Evolutionary conservation across 495 filamentous ascomycete species (phyloP), one percentile per base, ranked within the genome.

Genomic region (Thozetella sp.): DNA sequence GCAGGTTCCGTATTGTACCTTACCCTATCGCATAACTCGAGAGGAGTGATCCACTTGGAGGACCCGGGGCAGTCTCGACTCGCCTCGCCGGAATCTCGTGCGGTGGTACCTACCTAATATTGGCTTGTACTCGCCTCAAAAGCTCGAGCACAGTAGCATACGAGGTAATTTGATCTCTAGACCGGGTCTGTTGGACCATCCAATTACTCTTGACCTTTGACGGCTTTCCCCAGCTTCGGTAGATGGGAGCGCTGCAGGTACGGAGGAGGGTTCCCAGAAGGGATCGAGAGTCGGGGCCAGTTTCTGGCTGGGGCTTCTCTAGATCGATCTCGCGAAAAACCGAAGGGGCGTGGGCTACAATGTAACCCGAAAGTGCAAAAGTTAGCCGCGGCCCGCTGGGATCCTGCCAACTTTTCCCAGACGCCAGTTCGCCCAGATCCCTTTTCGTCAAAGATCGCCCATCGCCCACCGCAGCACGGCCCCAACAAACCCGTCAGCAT

Each of bases 261-360:
- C 43, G 43, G 43, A 48, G 43, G n/a, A 48, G 43, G 43, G 43
- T 48, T 48, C 43, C 43, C n/a, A 48, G 43, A 48, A 48, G 43
- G 43, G 43, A 48, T 48, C 20, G 43, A 10, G 20, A n/a, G 43
- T 48, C 43, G 43, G 43, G 43, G 43, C 43, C 43, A 20, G 6
- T n/a, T 10, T 20, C 6, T 48, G 43, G 43, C n/a, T n/a, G 20
- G 43, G 43, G 43, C 43, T 48, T 48, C n/a, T 37, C 9, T 4
- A n/a, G 43, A 48, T 48, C 43, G 43, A 48, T 48, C 43, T 11
- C 43, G 43, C 43, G 43, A 4, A n/a, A 9, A 11, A 48, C 30
- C 30, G n/a, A 48, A 48, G 43, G 43, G 4, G 43, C 43, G 43
- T 15, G 9, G 43, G 43, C 10, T 10, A 3, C 43, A 48, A 48